Evolutionary conservation across 352 stramenopile species (phyloP), one percentile per base, ranked within the genome.

Genomic region (Blastocystis sp.): DNA sequence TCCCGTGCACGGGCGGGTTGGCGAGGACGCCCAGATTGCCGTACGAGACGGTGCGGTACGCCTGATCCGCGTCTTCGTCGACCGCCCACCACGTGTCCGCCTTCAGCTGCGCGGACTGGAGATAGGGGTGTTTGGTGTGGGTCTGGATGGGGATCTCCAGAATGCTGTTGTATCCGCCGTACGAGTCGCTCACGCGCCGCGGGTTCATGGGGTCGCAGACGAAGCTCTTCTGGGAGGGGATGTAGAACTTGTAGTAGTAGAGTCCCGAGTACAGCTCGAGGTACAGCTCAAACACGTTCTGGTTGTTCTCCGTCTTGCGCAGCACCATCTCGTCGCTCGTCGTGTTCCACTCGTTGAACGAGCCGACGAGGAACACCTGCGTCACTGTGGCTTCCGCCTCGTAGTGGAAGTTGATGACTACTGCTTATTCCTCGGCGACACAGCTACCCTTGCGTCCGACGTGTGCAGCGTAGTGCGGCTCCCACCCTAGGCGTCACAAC

Each of bases 201-300:
- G 79, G n/a, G 41, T 77, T 80, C 19, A 66, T 29, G n/a, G 45
- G 37, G 41, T 89, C 79, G 41, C 39, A 31, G 21, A 77, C 37
- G 39, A 79, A 89, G 24, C 24, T 16, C 0, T 89, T 65, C 24
- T 37, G 41, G 3, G 26, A 26, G 6, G 79, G 79, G 24, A 89
- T 77, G 31, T 79, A 89, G 50, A 89, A 89, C 60, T 89, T 89
- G 67, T 89, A 89, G 31, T 77, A 80, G 60, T 89, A 89, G 24
- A 89, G 50, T 35, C 79, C 79, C 21, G 79, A 65, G 31, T 89
- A 77, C 50, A 89, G 37, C 35, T 77, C 63, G 19, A 89, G 41
- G 41, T 77, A 89, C 2, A 89, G n/a, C 39, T 80, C 67, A 55
- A 80, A 89, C 41, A 89, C 62, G 51, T 80, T 80, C 24, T 37